Evolutionary conservation across 78 protist genomes (phyloP), one percentile per base, ranked within the genome.

Genomic region (Dictyostelium firmibasis): DNA sequence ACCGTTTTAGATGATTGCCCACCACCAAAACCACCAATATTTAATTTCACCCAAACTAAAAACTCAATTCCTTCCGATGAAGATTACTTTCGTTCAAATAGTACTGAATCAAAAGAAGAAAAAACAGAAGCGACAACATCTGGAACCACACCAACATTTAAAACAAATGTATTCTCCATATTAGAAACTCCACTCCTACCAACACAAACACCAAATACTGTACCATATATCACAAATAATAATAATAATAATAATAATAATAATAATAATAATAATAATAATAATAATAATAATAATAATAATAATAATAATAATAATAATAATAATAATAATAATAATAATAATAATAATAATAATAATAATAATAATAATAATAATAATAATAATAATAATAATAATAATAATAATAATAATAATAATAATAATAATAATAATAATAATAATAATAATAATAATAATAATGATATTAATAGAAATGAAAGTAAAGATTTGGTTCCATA

Each of bases 371-470:
- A 2, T 44, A 44, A 44, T 44, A 44, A 44, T 44, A 41, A 41
- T 41, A 41, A 41, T 41, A 50, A 23, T 27, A 67, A 10, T 27
- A 67, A 67, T 14, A 72, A 14, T 72, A 33, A 72, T 33, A 14
- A 72, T 10, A 20, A 18, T 27, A 20, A 29, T 14, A 29, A 31
- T 31, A 36, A 75, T 20, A 36, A 16, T 75, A 36, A 35, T 75
- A 36, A 35, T 75, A 35, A 36, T 36, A 27, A 75, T 36, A 36
- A 75, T 18, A 36, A 75, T 75, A 75, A 74, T 74, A 74, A 74
- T 74, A 74, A 35, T 76, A 76, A 76, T 76, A 76, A 31, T 36
- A 76, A 75, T 23, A 76, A 76, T 23, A 76, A 76, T 7, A 76
- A 36, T 7, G 36, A 74, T 20, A 18, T 38, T 4, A 75, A 75